Evolutionary conservation across 768 basidiomycete genomes (phyloP), one percentile per base, ranked within the genome.

Genomic region (Pisolithus orientalis): DNA sequence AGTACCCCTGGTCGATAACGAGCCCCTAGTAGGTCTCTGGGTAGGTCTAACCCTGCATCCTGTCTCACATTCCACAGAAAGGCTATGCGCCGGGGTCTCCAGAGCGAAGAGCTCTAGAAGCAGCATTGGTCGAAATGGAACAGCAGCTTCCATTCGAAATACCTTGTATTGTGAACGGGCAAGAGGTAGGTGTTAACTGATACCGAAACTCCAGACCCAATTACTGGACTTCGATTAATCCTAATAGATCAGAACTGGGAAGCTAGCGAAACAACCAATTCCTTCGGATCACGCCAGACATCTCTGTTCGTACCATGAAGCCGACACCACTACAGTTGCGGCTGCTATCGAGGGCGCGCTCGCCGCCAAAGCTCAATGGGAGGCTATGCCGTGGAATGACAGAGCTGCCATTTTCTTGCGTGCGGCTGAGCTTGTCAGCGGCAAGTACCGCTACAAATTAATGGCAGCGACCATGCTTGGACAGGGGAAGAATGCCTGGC

Each of bases 401-500:
- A 83, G 94, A 34, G 96, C 96, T 2, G 92, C 96, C 38, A 95
- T 99, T 70, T 99, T 98, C 76, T 77, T 99, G 58, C 96, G 95
- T 70, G 96, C 96, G 5, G 96, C 96, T 24, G 96, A 99, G 68
- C 83, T 99, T 47, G 82, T 93, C 52, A 85, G 90, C 64, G 91
- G 90, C 50, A 99, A 98, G 77, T 96, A 97, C 68, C 79, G 96
- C 57, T 95, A 94, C 75, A 86, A 87, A 72, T 76, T 99, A 44
- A 78, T 97, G 73, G 96, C 96, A 39, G 94, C 95, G 39, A 98
- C 95, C 42, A 96, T 99, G 72, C 77, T 99, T 44, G 96, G 96
- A 14, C 96, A 99, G 72, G 96, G 96, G 39, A 99, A 99, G 83
- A 99, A 97, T 66, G 86, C 80, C 14, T 99, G 96, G 96, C 96